phyloP scores from a whole-genome alignment of 768 basidiomycete species.

The Termitomyces sp. region DNA sequence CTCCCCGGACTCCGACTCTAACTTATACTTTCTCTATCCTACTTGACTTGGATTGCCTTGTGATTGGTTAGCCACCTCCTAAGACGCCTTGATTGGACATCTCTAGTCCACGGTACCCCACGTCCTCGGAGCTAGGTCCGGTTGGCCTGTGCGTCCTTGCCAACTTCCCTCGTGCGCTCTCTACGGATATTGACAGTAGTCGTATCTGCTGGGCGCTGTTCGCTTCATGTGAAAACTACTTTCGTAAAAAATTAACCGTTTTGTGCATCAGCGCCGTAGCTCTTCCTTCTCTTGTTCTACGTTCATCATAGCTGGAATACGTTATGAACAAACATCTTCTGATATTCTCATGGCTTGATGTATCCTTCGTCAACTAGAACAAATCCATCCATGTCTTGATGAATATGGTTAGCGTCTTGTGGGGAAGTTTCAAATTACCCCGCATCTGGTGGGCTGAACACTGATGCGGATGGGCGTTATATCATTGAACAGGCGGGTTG shows the following conservation, averaged over 20 bases:
- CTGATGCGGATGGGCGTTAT: not conserved
- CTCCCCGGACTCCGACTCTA: slow-evolving; percentile 3
- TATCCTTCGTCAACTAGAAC: not conserved
- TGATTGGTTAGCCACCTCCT: not conserved
- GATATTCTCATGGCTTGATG: not conserved
- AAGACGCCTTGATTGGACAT: not conserved
- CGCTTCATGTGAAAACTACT: not conserved
- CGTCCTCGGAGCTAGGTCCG: not conserved
- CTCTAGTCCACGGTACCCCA: not conserved
- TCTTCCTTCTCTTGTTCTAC: not conserved
- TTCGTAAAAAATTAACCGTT: not conserved
- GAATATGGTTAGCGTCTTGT: not conserved
- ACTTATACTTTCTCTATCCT: not conserved
- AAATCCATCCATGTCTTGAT: not conserved
- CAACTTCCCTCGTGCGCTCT: not conserved
- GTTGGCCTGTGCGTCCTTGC: not conserved
- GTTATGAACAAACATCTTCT: not conserved
- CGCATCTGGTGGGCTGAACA: not conserved
- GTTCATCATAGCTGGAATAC: not conserved
- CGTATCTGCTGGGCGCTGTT: not conserved
- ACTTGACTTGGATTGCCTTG: slow-evolving; percentile 1
- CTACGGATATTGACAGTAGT: not conserved
- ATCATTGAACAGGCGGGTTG: no score
- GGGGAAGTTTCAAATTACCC: not conserved
- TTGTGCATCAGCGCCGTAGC: no score